Evolutionary conservation across 768 basidiomycete genomes (phyloP).

Genomic region (Lactarius sanguifluus): DNA sequence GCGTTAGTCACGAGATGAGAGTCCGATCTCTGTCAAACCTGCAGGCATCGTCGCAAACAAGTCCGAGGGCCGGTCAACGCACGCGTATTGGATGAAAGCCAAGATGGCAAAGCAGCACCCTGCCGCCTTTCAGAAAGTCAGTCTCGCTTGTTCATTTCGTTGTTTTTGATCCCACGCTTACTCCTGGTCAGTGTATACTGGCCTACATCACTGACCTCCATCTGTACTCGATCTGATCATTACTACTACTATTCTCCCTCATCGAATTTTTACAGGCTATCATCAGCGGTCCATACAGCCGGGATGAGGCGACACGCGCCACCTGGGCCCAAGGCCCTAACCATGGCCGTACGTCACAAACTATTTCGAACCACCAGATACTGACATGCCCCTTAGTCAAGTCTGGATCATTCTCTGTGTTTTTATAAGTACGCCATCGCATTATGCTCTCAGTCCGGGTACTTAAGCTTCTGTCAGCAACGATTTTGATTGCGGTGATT

Average conservation of each 20-base stretch:
- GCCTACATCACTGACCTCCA: conserved; percentile 76
- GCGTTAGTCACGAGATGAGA: conserved; percentile 60
- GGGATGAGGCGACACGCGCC: conserved; percentile 47
- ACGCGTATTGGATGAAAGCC: conserved; percentile 82
- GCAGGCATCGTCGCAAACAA: conserved; percentile 46
- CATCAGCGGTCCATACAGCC: conserved; percentile 51
- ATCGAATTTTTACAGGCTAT: conserved; percentile 46
- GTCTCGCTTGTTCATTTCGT: neutral
- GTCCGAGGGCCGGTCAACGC: conserved; percentile 48
- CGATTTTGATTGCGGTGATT: conserved; percentile 74
- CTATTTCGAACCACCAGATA: neutral
- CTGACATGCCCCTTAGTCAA: conserved; percentile 46
- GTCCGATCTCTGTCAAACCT: conserved; percentile 66
- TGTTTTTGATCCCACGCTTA: neutral
- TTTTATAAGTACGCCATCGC: conserved; percentile 64
- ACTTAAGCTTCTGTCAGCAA: conserved; percentile 45
- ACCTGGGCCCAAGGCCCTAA: conserved; percentile 43
- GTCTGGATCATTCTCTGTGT: conserved; percentile 76
- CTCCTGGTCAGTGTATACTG: conserved; percentile 60
- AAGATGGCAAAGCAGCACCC: conserved; percentile 64
- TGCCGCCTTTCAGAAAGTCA: conserved; percentile 73
- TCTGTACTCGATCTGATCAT: conserved; percentile 47
- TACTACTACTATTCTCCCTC: conserved; percentile 21
- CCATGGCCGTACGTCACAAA: conserved; percentile 57
- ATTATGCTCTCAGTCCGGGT: neutral